phyloP scores from a whole-genome alignment of 2,329 filamentous ascomycete genomes.

The Fusarium sp. region DNA sequence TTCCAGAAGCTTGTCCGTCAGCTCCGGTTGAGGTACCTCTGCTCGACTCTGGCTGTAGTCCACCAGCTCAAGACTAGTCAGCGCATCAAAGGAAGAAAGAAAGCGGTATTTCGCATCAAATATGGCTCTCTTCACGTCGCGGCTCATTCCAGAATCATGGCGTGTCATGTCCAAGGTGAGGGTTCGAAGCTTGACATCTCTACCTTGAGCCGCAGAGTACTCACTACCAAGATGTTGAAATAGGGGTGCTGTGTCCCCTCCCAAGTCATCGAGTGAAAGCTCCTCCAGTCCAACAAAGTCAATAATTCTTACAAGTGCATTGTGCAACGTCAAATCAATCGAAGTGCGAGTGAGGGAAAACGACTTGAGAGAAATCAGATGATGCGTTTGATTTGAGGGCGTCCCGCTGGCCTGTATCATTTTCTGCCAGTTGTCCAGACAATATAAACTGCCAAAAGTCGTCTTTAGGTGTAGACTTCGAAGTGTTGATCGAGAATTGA shows the following conservation, averaged over 20 bases:
- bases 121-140: background rate
- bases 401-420: background rate
- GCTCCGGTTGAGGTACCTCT: background rate
- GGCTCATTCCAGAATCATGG: background rate
- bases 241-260: background rate
- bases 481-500: slow-evolving; percentile 33
- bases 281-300: slow-evolving; percentile 20
- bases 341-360: slow-evolving; percentile 4
- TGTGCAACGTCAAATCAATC: background rate
- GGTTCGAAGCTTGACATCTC: slow-evolving; percentile 2
- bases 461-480: background rate
- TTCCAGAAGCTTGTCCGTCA: slow-evolving; percentile 14
- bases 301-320: slow-evolving; percentile 6
- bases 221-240: slow-evolving; percentile 2
- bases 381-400: background rate
- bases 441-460: background rate
- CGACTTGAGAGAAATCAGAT: slow-evolving; percentile 12
- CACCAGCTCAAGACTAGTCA: slow-evolving; percentile 14
- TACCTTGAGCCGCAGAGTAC: background rate
- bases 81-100: slow-evolving; percentile 29
- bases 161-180: slow-evolving; percentile 1
- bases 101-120: slow-evolving; percentile 7
- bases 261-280: background rate
- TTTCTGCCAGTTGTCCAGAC: slow-evolving; percentile 5
- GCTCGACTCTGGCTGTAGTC: slow-evolving; percentile 5